Evolutionary conservation across 106 monocot species (phyloP).

Genomic region (Apostasia ramifera): DNA sequence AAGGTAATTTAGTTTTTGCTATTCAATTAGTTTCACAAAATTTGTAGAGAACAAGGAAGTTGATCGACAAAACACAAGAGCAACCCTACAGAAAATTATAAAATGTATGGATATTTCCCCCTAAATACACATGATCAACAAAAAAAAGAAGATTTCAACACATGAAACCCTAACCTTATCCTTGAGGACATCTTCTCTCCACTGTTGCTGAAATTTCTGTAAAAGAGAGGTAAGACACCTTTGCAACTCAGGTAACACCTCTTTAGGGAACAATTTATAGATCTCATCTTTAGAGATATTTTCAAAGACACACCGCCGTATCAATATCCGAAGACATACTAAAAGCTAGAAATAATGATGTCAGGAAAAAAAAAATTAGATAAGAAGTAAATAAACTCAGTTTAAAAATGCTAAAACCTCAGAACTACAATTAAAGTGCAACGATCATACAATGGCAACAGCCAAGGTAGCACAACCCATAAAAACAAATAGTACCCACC

Average conservation of each 20-base stretch:
- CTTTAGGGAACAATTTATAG: slow-evolving; percentile 72
- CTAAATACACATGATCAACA: background rate
- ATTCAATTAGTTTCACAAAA: no score
- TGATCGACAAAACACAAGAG: no score
- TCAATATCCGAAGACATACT: slow-evolving; percentile 85
- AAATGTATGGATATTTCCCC: no score
- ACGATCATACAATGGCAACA: no score
- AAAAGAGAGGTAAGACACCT: slow-evolving; percentile 68
- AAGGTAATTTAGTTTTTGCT: no score
- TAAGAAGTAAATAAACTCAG: background rate
- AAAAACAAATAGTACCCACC: no score
- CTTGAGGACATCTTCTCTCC: slow-evolving; percentile 60
- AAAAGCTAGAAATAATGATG: slow-evolving; percentile 51
- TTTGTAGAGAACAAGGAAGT: no score
- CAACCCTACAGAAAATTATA: no score
- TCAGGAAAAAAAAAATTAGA: background rate
- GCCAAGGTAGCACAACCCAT: no score
- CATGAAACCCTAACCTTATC: slow-evolving; percentile 44
- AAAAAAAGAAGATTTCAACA: background rate
- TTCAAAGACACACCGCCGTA: slow-evolving; percentile 61
- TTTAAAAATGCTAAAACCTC: background rate
- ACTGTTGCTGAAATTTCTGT: slow-evolving; percentile 74
- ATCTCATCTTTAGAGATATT: slow-evolving; percentile 64
- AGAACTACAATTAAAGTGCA: no score
- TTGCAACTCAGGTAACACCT: slow-evolving; percentile 70